A percentile compares a stretch with the other conserved stretches of the same genome.
These are phyloP conservation scores for Gossypium laxum DNA, from an alignment of 441 rosid species.

Conservation along the genomic window DNA sequence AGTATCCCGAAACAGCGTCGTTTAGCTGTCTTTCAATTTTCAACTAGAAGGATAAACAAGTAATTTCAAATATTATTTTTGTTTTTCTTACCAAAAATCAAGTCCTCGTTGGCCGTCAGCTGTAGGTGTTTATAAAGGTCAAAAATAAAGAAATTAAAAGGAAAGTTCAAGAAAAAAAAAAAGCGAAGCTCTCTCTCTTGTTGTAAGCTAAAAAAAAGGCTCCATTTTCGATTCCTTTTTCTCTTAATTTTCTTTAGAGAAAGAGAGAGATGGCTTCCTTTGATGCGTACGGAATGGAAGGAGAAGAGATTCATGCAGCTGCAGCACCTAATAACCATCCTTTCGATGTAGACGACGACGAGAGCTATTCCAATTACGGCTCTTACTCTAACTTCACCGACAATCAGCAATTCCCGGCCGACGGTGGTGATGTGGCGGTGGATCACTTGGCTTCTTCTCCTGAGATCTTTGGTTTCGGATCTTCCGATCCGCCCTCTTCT, in stretches of 20 bases:
- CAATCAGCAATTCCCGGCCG: slow-evolving; percentile 19
- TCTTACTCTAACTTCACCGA: slow-evolving; percentile 39
- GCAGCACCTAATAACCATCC: slow-evolving; percentile 25
- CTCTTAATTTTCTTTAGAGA: neutral
- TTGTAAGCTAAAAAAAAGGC: neutral
- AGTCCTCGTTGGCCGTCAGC: neutral
- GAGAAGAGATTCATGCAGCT: slow-evolving; percentile 28
- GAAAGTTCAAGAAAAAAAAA: neutral
- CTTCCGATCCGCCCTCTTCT: slow-evolving; percentile 32
- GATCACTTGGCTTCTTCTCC: slow-evolving; percentile 41
- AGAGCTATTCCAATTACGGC: slow-evolving; percentile 37
- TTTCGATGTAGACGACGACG: slow-evolving; percentile 30
- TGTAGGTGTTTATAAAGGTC: slow-evolving; percentile 8
- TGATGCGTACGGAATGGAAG: slow-evolving; percentile 43
- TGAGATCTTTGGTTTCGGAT: slow-evolving; percentile 45
- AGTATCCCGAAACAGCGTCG: neutral
- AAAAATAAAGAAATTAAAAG: neutral
- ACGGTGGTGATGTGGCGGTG: slow-evolving; percentile 29
- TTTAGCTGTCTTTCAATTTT: neutral
- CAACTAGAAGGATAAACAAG: neutral
- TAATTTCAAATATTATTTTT: neutral
- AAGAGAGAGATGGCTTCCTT: slow-evolving; percentile 37
- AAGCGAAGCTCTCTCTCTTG: neutral
- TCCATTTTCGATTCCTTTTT: neutral
- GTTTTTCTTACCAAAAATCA: neutral